Evolutionary conservation across 306 rosid genomes (phyloP).

Genomic region (Dalbergia cultrata): DNA sequence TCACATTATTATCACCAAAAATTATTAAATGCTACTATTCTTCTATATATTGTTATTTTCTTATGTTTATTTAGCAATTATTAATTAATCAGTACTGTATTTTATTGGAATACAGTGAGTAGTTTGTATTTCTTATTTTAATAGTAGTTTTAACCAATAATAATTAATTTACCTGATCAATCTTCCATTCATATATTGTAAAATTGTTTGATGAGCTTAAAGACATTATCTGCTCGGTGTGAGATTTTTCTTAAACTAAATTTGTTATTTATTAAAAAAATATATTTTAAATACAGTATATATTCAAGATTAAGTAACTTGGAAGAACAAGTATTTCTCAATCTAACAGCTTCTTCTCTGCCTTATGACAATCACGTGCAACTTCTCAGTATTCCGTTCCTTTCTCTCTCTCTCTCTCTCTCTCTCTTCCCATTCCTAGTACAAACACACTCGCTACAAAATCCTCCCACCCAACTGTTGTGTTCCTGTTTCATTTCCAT

Average conservation of each 20-base stretch:
- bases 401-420: not conserved
- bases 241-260: too few relatives aligned
- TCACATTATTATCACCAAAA: not conserved
- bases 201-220: too few relatives aligned
- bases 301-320: too few relatives aligned
- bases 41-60: not conserved
- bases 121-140: too few relatives aligned
- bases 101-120: not conserved
- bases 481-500: slow-evolving; percentile 31
- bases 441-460: slow-evolving; percentile 5
- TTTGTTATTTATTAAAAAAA: too few relatives aligned
- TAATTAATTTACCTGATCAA: too few relatives aligned
- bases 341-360: not conserved
- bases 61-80: too few relatives aligned
- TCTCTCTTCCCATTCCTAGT: slow-evolving; percentile 7
- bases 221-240: too few relatives aligned
- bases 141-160: too few relatives aligned
- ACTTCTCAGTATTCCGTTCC: slow-evolving; percentile 24
- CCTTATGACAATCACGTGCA: slow-evolving; percentile 65
- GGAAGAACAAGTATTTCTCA: not conserved
- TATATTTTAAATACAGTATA: too few relatives aligned
- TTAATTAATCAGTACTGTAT: too few relatives aligned
- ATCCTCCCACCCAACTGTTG: slow-evolving; percentile 34
- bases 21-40: not conserved
- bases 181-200: too few relatives aligned